Evolutionary conservation across 176 grass and related monocot genomes (phyloP).

Genomic region (Aegilops tauschii): DNA sequence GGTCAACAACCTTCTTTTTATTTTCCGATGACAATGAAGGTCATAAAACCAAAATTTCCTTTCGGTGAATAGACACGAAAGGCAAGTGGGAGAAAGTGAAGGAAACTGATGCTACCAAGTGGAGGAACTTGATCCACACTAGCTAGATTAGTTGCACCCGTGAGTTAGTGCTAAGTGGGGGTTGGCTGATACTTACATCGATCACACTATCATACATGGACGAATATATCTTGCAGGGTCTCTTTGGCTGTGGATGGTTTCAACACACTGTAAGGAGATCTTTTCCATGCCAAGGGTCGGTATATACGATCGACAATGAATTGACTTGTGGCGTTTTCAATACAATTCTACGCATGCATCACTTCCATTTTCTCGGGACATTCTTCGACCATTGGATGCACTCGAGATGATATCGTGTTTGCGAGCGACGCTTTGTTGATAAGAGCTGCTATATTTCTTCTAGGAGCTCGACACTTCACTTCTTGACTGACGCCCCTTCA

Average conservation of each 20-base stretch:
- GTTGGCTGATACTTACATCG: not conserved
- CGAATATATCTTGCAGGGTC: not conserved
- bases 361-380: not conserved
- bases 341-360: not conserved
- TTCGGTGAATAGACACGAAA: not conserved
- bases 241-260: not conserved
- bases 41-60: constrained; percentile 10
- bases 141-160: not conserved
- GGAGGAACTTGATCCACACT: not conserved
- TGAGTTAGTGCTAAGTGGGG: not conserved
- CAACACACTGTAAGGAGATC: not conserved
- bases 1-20: too few relatives aligned
- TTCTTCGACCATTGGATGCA: not conserved
- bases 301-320: too few relatives aligned
- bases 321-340: not conserved
- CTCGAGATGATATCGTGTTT: not conserved
- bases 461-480: too few relatives aligned
- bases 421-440: not conserved
- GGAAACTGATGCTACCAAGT: not conserved
- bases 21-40: not conserved
- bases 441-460: not conserved
- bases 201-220: not conserved
- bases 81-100: not conserved
- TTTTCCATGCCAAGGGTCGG: not conserved
- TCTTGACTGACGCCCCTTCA: too few relatives aligned